Conservation (phyloP, 495 filamentous ascomycete genomes). For the Trichoderma erinaceum region DNA sequence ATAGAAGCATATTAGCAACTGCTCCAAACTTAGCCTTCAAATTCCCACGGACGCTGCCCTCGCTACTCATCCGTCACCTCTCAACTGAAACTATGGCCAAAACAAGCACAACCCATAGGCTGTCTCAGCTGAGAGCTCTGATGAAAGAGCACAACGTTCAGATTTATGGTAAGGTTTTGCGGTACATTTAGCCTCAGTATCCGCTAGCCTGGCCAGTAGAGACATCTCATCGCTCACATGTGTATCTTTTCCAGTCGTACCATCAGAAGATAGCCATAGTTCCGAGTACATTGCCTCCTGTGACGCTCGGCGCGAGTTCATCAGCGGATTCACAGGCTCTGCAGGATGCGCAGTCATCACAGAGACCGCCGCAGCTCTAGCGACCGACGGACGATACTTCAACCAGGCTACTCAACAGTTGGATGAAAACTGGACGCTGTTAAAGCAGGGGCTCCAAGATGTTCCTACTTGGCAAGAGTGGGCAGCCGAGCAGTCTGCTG, state of each 20-base stretch:
- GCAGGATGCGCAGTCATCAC: constrained; percentile 90
- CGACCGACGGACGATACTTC: constrained; percentile 97
- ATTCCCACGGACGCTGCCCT: background rate
- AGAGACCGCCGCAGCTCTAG: constrained; percentile 76
- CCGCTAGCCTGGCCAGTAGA: background rate
- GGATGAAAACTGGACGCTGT: constrained; percentile 81
- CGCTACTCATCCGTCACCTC: background rate
- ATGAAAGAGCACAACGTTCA: constrained; percentile 88
- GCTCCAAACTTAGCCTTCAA: background rate
- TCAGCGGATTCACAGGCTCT: constrained; percentile 92
- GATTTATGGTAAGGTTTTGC: constrained; percentile 71
- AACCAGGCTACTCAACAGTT: constrained; percentile 94
- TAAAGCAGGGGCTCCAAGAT: constrained; percentile 90
- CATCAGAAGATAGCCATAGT: constrained; percentile 94
- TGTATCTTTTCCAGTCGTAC: constrained; percentile 61
- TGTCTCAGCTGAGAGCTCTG: constrained; percentile 69
- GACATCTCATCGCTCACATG: constrained; percentile 17
- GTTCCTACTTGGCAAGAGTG: constrained; percentile 98
- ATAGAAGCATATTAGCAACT: background rate
- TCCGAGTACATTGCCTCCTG: constrained; percentile 96
- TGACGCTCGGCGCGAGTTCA: constrained; percentile 86
- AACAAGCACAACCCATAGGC: constrained; percentile 73
- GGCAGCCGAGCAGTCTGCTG: constrained; percentile 78
- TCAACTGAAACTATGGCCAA: constrained; percentile 55
- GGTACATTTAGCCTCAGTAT: constrained; percentile 13